phyloP scores from a whole-genome alignment of 2,329 filamentous ascomycete species.

The Coniella vitis region DNA sequence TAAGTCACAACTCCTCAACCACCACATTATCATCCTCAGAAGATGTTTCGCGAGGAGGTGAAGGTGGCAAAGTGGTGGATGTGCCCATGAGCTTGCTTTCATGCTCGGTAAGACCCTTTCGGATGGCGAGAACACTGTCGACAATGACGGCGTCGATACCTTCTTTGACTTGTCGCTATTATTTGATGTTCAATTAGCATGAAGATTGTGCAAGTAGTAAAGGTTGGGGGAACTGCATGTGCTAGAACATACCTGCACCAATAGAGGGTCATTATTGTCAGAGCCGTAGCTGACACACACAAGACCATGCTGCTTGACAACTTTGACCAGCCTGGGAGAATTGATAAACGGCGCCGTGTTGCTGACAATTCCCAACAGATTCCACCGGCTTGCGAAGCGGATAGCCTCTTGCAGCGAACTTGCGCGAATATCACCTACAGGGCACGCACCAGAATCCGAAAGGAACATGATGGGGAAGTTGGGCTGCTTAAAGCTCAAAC shows the following conservation, averaged over 20 bases:
- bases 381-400: slow-evolving; percentile 91
- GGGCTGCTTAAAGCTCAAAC: slow-evolving; percentile 93
- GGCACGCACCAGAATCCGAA: slow-evolving; percentile 75
- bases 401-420: slow-evolving; percentile 92
- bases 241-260: slow-evolving; percentile 67
- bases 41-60: not conserved
- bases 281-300: slow-evolving; percentile 94
- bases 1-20: not conserved
- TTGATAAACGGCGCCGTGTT: slow-evolving; percentile 84
- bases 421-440: slow-evolving; percentile 82
- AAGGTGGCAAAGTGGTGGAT: not conserved
- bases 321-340: slow-evolving; percentile 79
- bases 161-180: slow-evolving; percentile 79
- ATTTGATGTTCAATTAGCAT: not conserved
- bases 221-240: not conserved
- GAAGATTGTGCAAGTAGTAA: not conserved
- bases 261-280: slow-evolving; percentile 77
- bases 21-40: slow-evolving; percentile 3
- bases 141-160: slow-evolving; percentile 98
- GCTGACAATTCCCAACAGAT: slow-evolving; percentile 82
- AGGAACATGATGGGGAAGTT: slow-evolving; percentile 94
- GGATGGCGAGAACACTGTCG: slow-evolving; percentile 86
- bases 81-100: slow-evolving; percentile 12
- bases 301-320: slow-evolving; percentile 89
- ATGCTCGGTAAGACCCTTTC: slow-evolving; percentile 68